Conservation (phyloP, 1,284 basidiomycete genomes). For the Fomitopsis betulina region DNA sequence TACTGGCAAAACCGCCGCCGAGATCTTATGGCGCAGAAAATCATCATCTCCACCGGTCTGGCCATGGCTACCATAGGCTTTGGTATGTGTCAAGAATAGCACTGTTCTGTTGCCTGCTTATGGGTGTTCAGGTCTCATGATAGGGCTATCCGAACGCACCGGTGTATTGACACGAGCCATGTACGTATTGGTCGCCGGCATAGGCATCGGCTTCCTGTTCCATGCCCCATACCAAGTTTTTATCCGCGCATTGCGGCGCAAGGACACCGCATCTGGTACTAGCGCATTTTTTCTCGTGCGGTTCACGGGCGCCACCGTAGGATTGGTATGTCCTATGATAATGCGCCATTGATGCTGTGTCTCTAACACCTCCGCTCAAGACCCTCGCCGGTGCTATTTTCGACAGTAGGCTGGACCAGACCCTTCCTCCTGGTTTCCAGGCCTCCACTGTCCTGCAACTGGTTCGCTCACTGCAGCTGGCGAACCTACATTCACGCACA, state of each 20-base stretch:
- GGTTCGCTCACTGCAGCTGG: conserved; percentile 42
- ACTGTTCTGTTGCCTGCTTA: conserved; percentile 7
- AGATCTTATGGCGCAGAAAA: conserved; percentile 59
- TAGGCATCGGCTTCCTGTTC: conserved; percentile 77
- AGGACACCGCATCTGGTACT: conserved; percentile 71
- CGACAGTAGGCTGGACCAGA: conserved; percentile 44
- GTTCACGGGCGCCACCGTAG: conserved; percentile 77
- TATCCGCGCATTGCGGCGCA: conserved; percentile 52
- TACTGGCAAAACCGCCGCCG: conserved; percentile 52
- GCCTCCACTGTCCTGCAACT: conserved; percentile 51
- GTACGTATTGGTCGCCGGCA: conserved; percentile 66
- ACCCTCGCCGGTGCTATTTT: conserved; percentile 74
- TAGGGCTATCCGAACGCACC: conserved; percentile 51
- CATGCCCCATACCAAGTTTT: conserved; percentile 80
- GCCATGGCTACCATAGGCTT: conserved; percentile 64
- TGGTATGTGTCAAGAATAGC: conserved; percentile 39
- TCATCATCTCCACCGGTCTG: conserved; percentile 58
- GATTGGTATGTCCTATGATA: conserved; percentile 53
- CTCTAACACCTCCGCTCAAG: conserved; percentile 31
- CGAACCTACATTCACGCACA: conserved; percentile 26
- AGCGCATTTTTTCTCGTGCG: conserved; percentile 80
- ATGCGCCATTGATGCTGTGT: background rate
- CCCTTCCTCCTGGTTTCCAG: conserved; percentile 45
- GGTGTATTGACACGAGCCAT: conserved; percentile 38
- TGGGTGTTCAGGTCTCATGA: conserved; percentile 54